phyloP scores from a whole-genome alignment of 805 yeast genomes.

The Blastobotrys peoriensis region DNA sequence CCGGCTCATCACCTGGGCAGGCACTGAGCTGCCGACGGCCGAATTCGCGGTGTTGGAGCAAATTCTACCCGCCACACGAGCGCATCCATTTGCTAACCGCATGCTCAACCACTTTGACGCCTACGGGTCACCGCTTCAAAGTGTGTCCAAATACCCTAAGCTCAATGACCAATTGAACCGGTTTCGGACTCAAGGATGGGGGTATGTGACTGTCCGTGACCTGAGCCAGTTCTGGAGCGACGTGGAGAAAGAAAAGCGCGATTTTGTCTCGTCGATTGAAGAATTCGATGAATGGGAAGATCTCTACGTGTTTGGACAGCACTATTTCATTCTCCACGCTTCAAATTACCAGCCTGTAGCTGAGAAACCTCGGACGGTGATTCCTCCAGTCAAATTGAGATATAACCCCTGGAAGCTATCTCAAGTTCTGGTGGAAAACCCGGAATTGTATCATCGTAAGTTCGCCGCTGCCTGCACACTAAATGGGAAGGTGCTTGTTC shows the following conservation, averaged over 20 bases:
- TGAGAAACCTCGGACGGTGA: neutral
- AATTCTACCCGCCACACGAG: constrained; percentile 54
- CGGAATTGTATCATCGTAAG: constrained; percentile 27
- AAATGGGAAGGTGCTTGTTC: constrained; percentile 18
- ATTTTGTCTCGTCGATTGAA: constrained; percentile 46
- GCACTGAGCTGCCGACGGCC: constrained; percentile 39
- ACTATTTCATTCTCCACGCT: constrained; percentile 64
- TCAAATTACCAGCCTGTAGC: constrained; percentile 33
- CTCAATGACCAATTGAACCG: constrained; percentile 44
- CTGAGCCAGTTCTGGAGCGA: constrained; percentile 55
- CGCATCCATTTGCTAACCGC: constrained; percentile 64
- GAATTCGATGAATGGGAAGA: constrained; percentile 84
- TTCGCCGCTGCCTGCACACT: constrained; percentile 36
- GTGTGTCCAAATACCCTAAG: constrained; percentile 54
- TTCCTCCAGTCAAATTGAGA: neutral
- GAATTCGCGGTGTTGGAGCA: constrained; percentile 70
- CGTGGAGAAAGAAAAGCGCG: constrained; percentile 36
- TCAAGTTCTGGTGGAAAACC: neutral
- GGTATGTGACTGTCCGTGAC: constrained; percentile 34
- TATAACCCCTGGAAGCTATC: constrained; percentile 3
- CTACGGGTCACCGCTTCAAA: constrained; percentile 60
- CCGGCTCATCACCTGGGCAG: constrained; percentile 45
- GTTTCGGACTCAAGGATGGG: constrained; percentile 43
- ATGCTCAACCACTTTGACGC: constrained; percentile 69
- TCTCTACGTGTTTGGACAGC: constrained; percentile 67